Evolutionary conservation across 2,329 filamentous ascomycete genomes (phyloP), one percentile per base, ranked within the genome.

Genomic region (Aspergillus pseudoviridinutans): DNA sequence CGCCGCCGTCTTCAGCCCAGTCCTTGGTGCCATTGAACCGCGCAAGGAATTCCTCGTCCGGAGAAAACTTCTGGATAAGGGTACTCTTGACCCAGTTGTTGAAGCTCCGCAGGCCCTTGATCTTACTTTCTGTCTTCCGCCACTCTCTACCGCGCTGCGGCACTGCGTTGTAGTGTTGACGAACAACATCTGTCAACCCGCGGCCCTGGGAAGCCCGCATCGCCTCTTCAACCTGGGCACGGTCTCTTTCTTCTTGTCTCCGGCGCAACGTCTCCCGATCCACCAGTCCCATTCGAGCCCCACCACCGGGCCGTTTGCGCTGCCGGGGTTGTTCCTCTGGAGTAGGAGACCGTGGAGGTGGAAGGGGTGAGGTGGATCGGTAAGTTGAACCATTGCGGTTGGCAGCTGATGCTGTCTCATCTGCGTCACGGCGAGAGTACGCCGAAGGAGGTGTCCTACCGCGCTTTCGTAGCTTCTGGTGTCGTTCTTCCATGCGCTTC

Each of bases 71-170:
- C 72, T 97, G 92, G 65, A 99, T 97, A 65, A 97, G 85, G 51
- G 90, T 93, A 71, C 91, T 96, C 81, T 99, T 99, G 77, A 99
- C 85, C 94, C 94, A 99, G 75, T 99, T 99, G 79, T 99, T 99
- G 80, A 96, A 94, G 64, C 89, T 91, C 54, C 94, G 86, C 54
- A 99, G 79, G 0, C 94, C 94, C 77, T 95, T 96, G 79, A 99
- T 99, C 68, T 90, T 89, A 74, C 90, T 96, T 68, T 96, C 92
- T 6, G 91, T 96, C 72, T 89, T 91, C 51, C 94, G 86, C 93
- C 94, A 99, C 69, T 97, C 92, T 54, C 93, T 86, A 12, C 94
- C 94, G 29, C 92, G 86, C 78, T 99, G 90, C 0, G 93, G 93
- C 0, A 97, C 93, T 41, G 90, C 88, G 75, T 99, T 99, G 82